phyloP scores from a whole-genome alignment of 352 stramenopile genomes.

The Phytophthora pinifolia region DNA sequence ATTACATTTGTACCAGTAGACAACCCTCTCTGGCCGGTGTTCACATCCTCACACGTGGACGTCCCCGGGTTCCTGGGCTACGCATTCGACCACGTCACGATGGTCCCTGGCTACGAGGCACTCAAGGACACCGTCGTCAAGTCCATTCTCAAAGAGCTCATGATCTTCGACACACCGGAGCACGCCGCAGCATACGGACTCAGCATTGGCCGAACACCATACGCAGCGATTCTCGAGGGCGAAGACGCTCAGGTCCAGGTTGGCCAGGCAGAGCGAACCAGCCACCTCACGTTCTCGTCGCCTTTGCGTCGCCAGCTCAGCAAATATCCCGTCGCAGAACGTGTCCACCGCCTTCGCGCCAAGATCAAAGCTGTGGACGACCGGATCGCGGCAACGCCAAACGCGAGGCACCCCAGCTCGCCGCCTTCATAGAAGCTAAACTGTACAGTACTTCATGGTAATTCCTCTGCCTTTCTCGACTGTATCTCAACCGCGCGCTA shows the following conservation, averaged over 20 bases:
- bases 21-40: slow-evolving; percentile 70
- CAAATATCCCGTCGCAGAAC: slow-evolving; percentile 44
- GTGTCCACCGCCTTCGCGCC: slow-evolving; percentile 33
- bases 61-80: slow-evolving; percentile 69
- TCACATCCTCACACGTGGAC: slow-evolving; percentile 40
- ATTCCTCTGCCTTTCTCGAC: slow-evolving; percentile 2
- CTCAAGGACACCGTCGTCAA: slow-evolving; percentile 70
- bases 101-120: slow-evolving; percentile 55
- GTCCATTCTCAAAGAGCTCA: slow-evolving; percentile 74
- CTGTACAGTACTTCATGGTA: slow-evolving; percentile 9
- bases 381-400: slow-evolving; percentile 30
- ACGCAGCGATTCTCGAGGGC: slow-evolving; percentile 45
- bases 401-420: background rate
- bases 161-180: slow-evolving; percentile 65
- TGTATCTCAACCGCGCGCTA: slow-evolving; percentile 5
- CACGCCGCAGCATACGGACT: slow-evolving; percentile 47
- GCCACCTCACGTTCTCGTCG: slow-evolving; percentile 59
- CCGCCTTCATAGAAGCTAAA: no score
- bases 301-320: slow-evolving; percentile 45
- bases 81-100: slow-evolving; percentile 62
- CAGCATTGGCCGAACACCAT: slow-evolving; percentile 38
- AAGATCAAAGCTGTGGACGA: slow-evolving; percentile 48
- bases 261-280: slow-evolving; percentile 17
- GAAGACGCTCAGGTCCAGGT: slow-evolving; percentile 14
- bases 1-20: slow-evolving; percentile 72